These are phyloP conservation scores for Colletotrichum orbiculare DNA, from an alignment of 2,329 filamentous ascomycete genomes.

Conservation along the genomic window DNA sequence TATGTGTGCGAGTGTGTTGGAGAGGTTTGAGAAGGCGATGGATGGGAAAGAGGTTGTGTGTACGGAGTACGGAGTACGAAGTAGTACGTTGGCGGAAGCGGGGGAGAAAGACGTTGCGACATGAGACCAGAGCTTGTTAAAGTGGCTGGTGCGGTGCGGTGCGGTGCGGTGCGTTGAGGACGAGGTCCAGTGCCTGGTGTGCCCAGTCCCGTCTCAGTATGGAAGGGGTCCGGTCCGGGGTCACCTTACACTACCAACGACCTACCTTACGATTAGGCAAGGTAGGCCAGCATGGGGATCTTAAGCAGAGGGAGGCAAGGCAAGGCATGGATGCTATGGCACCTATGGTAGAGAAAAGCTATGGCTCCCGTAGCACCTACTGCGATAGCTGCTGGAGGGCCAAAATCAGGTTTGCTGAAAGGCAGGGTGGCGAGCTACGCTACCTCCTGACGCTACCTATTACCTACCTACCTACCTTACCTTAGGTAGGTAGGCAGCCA, in stretches of 20 bases:
- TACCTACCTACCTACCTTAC: too few species aligned
- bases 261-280: slow-evolving; percentile 1
- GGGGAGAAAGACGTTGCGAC: slow-evolving; percentile 38
- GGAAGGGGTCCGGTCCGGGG: slow-evolving; percentile 30
- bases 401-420: neutral
- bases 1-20: slow-evolving; percentile 27
- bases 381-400: too few species aligned
- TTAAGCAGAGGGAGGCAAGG: too few species aligned
- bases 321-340: neutral
- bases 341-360: neutral
- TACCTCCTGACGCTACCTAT: neutral
- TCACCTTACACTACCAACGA: neutral
- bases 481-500: too few species aligned
- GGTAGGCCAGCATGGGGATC: neutral
- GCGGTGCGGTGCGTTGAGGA: neutral
- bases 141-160: slow-evolving; percentile 35
- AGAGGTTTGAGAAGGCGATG: slow-evolving; percentile 37
- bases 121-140: slow-evolving; percentile 39
- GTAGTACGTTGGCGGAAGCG: slow-evolving; percentile 34
- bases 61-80: neutral
- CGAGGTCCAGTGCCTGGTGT: too few species aligned
- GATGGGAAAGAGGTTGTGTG: slow-evolving; percentile 34
- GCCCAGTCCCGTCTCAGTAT: neutral
- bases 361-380: neutral
- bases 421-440: slow-evolving; percentile 23